These are phyloP conservation scores for Euryodendron excelsum DNA, from an alignment of 148 eudicot species.

Conservation along the genomic window DNA sequence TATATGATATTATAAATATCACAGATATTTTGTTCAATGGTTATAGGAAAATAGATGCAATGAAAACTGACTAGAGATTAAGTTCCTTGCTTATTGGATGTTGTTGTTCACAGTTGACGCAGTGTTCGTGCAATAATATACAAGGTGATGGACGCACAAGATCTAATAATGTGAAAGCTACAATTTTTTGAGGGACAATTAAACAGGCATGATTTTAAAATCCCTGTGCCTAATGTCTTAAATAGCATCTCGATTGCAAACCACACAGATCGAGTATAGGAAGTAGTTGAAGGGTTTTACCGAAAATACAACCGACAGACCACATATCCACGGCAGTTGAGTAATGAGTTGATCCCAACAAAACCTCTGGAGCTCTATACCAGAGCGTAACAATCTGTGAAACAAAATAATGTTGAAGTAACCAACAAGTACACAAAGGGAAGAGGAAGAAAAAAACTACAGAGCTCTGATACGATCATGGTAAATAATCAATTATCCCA, in stretches of 20 bases:
- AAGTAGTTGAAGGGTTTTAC: constrained; percentile 29
- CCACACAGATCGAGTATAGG: background rate
- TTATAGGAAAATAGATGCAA: background rate
- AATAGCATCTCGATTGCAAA: background rate
- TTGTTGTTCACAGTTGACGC: background rate
- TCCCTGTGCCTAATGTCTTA: background rate
- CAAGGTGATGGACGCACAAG: background rate
- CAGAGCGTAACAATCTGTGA: constrained; percentile 84
- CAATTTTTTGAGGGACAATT: background rate
- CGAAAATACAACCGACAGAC: constrained; percentile 97
- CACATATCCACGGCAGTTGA: constrained; percentile 93
- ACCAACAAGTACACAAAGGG: too few relatives aligned
- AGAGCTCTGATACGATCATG: too few relatives aligned
- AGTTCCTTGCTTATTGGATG: background rate
- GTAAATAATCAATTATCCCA: too few relatives aligned
- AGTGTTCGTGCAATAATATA: background rate
- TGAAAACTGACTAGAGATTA: background rate
- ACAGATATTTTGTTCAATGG: too few relatives aligned
- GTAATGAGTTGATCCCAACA: constrained; percentile 77
- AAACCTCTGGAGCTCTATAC: constrained; percentile 95
- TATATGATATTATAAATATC: too few relatives aligned
- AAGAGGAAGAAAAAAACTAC: too few relatives aligned
- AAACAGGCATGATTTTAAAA: background rate
- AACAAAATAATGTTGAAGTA: too few relatives aligned
- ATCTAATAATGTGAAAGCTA: background rate